Base-by-base conservation (phyloP, 2,329 filamentous ascomycete genomes). In the Phialophora chinensis region DNA sequence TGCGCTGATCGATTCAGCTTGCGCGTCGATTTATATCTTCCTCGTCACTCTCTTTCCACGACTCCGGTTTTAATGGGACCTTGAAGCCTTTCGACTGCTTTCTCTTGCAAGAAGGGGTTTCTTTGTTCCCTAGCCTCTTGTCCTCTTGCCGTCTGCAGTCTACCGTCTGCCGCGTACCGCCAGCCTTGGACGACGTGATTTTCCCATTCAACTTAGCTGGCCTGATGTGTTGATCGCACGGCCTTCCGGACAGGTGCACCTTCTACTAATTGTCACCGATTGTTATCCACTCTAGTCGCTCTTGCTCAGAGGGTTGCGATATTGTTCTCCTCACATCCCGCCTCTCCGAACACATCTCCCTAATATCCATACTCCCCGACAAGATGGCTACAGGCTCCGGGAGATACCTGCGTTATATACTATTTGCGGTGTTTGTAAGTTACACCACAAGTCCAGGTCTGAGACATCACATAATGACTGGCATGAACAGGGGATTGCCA, bases 351-450 rank as follows among this genome's bases (percentile, higher is more conserved):
- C 52, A 14, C 33, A 17, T 12, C 53, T 42, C 31, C 14, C 25
- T 50, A 60, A 60, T 60, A 50, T 27, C 17, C 2, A 44, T 44
- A 44, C 17, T 17, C 14, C 17, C 47, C 25, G 29, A n/a, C 62
- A 67, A 61, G 50, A 79, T 79, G 77, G 74, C 77, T 53, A 73
- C 74, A n/a, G 75, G 75, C 14, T 72, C 74, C 25, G 73, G 72
- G 56, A 74, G 77, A 71, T 80, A 80, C 73, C 75, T 87, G 72
- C 85, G 87, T 73, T 89, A 88, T 76, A 82, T 97, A 77, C 85
- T 95, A 76, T 88, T 96, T 75, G 91, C 92, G 66, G 86, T 93
- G 76, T 90, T 96, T 76, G 93, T 96, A 86, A 76, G 90, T 84
- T 53, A 44, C 70, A 61, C 62, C 27, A n/a, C 59, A 62, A 14